Evolutionary conservation across 2,329 filamentous ascomycete genomes (phyloP), one percentile per base, ranked within the genome.

Genomic region (Arthrobotrys entomopaga): DNA sequence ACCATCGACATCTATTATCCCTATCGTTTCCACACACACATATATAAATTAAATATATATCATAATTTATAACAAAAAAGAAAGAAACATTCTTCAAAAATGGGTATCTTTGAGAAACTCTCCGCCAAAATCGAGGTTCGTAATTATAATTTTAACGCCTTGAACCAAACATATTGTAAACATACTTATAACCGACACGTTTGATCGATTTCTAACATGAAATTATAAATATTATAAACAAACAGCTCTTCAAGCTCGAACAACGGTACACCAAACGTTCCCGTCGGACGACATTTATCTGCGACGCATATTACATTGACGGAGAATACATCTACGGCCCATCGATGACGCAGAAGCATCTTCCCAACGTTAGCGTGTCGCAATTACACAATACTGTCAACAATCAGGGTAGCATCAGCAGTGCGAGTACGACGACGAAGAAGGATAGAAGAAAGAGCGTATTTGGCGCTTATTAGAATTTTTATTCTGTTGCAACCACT

Each of bases 181-280:
- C 43, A 46, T 43, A 20, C 34, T 48, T 7, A 40, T 46, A 22
- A 20, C n/a, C 24, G 26, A 53, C 49, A 20, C 22, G 22, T 22
- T 40, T 53, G 13, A 15, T 59, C 11, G n/a, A 29, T 16, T 43
- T 54, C 75, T 50, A 65, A 34, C 13, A 46, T 19, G 42, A 7
- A 46, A 46, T 46, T 19, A 16, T 64, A 65, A 29, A 16, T 46
- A 20, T 6, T 34, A 10, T 50, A n/a, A 73, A 88, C 91, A 85
- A 96, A 79, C 93, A 98, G 85, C 88, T 98, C 80, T 95, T 96
- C 86, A 91, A 93, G 57, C 89, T 98, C 78, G 94, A 98, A 84
- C 90, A 97, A 84, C 90, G 92, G 79, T 98, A 98, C 85, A 96
- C 93, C 59, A 91, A 91, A 80, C 90, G 92, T 81, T 92, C 94